Conservation (phyloP, 164 flowering plant species). For the Cinnamomum micranthum region DNA sequence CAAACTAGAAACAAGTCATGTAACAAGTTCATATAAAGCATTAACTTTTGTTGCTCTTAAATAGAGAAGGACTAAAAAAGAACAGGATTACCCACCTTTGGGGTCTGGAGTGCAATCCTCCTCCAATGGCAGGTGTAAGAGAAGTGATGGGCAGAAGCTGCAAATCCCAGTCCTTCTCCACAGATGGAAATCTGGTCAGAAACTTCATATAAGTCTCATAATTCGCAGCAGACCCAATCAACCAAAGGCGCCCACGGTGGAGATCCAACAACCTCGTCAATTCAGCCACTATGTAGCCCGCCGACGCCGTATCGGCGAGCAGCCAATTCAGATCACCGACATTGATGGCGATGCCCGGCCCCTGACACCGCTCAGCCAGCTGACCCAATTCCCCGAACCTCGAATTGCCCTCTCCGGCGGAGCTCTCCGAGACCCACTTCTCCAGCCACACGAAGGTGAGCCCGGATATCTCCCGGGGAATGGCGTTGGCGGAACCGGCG, state of each 20-base stretch:
- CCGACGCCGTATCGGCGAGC: slow-evolving; percentile 28
- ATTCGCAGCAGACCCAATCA: slow-evolving; percentile 54
- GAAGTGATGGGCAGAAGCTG: slow-evolving; percentile 76
- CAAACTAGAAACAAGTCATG: no score
- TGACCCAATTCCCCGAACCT: slow-evolving; percentile 44
- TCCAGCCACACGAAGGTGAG: slow-evolving; percentile 41
- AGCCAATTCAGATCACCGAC: slow-evolving; percentile 69
- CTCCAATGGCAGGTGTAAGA: slow-evolving; percentile 37
- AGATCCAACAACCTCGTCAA: slow-evolving; percentile 45
- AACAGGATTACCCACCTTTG: slow-evolving; percentile 31
- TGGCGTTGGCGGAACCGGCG: slow-evolving; percentile 7
- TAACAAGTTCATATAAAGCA: no score
- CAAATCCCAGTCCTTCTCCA: slow-evolving; percentile 85
- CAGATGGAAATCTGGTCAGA: slow-evolving; percentile 49
- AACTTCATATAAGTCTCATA: slow-evolving; percentile 69
- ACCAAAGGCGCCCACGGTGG: slow-evolving; percentile 51
- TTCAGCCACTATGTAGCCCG: slow-evolving; percentile 32
- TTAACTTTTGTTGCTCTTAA: not conserved
- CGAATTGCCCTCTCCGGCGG: slow-evolving; percentile 22
- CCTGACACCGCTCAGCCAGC: slow-evolving; percentile 23
- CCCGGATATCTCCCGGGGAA: slow-evolving; percentile 48
- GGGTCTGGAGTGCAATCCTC: slow-evolving; percentile 49
- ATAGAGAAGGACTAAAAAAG: not conserved
- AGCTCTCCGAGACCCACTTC: slow-evolving; percentile 31
- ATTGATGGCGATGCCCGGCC: slow-evolving; percentile 54